Percentiles rank a stretch among this genome's conserved stretches.
phyloP scores from a whole-genome alignment of 306 rosid species.

The Cucurbita moschata region DNA sequence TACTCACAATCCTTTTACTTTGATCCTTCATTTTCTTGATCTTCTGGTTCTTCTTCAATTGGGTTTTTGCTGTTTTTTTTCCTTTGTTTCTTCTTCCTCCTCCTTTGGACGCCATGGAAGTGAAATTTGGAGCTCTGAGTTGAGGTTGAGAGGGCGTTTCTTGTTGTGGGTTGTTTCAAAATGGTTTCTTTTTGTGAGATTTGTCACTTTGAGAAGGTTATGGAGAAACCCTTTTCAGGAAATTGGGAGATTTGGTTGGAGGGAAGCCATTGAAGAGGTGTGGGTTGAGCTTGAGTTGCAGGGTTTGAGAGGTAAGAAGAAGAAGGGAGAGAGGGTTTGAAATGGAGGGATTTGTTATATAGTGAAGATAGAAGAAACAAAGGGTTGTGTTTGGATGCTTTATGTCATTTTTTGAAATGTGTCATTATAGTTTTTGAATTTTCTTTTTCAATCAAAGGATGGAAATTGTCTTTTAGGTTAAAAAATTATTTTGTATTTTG shows the following conservation, averaged over 20 bases:
- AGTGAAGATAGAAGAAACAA: not conserved
- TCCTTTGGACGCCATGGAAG: slow-evolving; percentile 41
- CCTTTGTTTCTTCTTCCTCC: slow-evolving; percentile 22
- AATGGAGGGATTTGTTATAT: not conserved
- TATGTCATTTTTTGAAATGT: not conserved
- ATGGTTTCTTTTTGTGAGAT: not conserved
- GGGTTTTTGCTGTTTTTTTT: slow-evolving; percentile 14
- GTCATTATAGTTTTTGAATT: not conserved
- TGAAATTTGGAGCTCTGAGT: not conserved
- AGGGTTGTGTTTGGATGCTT: not conserved
- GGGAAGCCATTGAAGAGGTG: not conserved
- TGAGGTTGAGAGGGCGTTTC: no score
- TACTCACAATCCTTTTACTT: not conserved
- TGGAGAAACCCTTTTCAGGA: not conserved
- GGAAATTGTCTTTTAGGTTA: not conserved
- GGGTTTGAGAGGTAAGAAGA: not conserved
- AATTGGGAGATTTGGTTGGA: not conserved
- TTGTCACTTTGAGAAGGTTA: not conserved
- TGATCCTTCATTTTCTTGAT: not conserved
- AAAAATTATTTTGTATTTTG: not conserved
- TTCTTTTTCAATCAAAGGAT: not conserved
- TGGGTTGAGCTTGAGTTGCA: no score
- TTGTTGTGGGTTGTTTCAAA: not conserved
- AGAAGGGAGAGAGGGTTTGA: not conserved
- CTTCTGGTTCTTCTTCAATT: slow-evolving; percentile 17